These are phyloP conservation scores for Boehmeria nivea DNA, from an alignment of 306 rosid genomes.

Conservation along the genomic window DNA sequence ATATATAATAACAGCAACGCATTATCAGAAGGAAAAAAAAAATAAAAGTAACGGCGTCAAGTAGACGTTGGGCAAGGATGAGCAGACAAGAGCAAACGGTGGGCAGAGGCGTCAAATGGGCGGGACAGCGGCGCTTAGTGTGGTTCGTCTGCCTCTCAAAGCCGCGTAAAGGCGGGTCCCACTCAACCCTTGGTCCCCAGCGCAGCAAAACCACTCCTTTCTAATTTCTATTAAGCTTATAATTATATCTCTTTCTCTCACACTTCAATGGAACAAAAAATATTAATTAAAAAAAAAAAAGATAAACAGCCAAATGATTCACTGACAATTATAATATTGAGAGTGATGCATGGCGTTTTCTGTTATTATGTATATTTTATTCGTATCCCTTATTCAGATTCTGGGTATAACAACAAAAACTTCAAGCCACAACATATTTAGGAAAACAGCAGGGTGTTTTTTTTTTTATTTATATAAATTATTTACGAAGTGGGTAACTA, in stretches of 20 bases:
- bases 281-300: too few relatives aligned
- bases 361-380: background rate
- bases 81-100: background rate
- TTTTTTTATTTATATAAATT: background rate
- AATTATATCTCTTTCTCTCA: too few relatives aligned
- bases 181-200: constrained; percentile 17
- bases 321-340: too few relatives aligned
- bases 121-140: background rate
- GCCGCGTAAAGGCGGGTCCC: constrained; percentile 40
- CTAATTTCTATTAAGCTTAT: background rate
- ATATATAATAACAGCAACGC: too few relatives aligned
- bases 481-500: background rate
- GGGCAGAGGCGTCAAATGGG: background rate
- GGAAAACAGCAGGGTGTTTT: constrained; percentile 24
- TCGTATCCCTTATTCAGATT: constrained; percentile 19
- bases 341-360: constrained; percentile 14
- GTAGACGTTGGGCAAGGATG: background rate
- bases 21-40: too few relatives aligned
- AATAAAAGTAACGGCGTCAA: background rate
- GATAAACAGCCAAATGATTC: too few relatives aligned
- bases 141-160: constrained; percentile 6
- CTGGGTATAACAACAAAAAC: constrained; percentile 4
- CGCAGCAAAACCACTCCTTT: constrained; percentile 13
- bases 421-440: constrained; percentile 15
- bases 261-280: too few relatives aligned